phyloP scores from a whole-genome alignment of 2,329 filamentous ascomycete genomes.

The Bipolaris gigantea region DNA sequence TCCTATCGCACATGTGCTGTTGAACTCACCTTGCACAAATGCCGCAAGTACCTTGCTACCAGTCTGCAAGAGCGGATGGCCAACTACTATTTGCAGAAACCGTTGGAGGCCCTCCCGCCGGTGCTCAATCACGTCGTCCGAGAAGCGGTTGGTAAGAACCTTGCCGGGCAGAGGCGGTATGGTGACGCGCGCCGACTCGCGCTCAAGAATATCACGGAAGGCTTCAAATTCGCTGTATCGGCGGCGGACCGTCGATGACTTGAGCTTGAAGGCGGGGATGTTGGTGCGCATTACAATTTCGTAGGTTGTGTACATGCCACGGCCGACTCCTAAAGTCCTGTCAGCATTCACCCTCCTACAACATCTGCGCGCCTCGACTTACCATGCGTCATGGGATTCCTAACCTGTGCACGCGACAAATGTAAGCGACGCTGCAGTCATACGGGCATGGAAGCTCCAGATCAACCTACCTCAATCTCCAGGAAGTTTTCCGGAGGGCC shows the following conservation, averaged over 20 bases:
- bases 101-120: conserved; percentile 87
- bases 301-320: conserved; percentile 98
- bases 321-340: conserved; percentile 86
- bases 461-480: conserved; percentile 78
- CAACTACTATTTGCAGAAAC: conserved; percentile 96
- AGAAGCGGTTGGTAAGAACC: conserved; percentile 97
- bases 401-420: conserved; percentile 63
- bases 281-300: conserved; percentile 98
- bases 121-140: conserved; percentile 97
- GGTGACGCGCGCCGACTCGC: conserved; percentile 89
- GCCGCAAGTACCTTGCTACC: conserved; percentile 94
- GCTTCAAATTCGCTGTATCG: conserved; percentile 99
- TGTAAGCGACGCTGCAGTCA: conserved; percentile 24
- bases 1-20: not conserved
- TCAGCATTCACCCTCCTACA: not conserved
- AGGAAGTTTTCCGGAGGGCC: conserved; percentile 98
- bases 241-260: conserved; percentile 78
- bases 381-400: conserved; percentile 64
- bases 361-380: not conserved
- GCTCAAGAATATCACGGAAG: conserved; percentile 96
- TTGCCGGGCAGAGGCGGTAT: conserved; percentile 96
- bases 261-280: conserved; percentile 97
- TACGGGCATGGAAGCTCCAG: conserved; percentile 6
- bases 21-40: conserved; percentile 85
- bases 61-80: conserved; percentile 93